A percentile compares a stretch with the other conserved stretches of the same genome.
Evolutionary conservation across 345 rosid genomes (phyloP).

Genomic region (Salix koriyanagi): DNA sequence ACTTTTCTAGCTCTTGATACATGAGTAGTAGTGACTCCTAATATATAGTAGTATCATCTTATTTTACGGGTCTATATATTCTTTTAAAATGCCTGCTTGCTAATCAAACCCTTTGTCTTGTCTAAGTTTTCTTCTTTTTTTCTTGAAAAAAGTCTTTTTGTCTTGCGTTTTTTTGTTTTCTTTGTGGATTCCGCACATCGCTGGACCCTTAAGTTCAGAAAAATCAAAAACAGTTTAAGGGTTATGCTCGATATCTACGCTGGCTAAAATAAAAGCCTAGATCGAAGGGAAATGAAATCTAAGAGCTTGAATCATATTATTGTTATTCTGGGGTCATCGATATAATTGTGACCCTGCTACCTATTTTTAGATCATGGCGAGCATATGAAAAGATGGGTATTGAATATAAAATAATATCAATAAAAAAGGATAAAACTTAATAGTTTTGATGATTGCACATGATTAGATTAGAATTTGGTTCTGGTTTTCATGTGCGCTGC

Average conservation of each 20-base stretch:
- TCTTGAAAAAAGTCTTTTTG: constrained; percentile 5
- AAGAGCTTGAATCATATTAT: background rate
- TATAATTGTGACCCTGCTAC: background rate
- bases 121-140: background rate
- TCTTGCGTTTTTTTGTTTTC: constrained; percentile 23
- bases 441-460: constrained; percentile 36
- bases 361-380: background rate
- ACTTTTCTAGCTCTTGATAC: background rate
- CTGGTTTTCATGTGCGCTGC: constrained; percentile 6
- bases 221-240: constrained; percentile 9
- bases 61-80: background rate
- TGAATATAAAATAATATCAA: background rate
- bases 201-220: constrained; percentile 8
- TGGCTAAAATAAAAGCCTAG: constrained; percentile 6
- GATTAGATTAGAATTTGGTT: constrained; percentile 23
- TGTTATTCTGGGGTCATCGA: background rate
- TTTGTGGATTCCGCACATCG: constrained; percentile 12
- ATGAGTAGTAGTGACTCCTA: background rate
- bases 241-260: background rate
- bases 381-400: background rate
- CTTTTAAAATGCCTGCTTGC: background rate
- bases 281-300: constrained; percentile 4
- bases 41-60: background rate
- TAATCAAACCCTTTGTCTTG: constrained; percentile 16
- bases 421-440: background rate